Evolutionary conservation across 208 protist species (phyloP).

Genomic region (Novymonas esmeraldas): DNA sequence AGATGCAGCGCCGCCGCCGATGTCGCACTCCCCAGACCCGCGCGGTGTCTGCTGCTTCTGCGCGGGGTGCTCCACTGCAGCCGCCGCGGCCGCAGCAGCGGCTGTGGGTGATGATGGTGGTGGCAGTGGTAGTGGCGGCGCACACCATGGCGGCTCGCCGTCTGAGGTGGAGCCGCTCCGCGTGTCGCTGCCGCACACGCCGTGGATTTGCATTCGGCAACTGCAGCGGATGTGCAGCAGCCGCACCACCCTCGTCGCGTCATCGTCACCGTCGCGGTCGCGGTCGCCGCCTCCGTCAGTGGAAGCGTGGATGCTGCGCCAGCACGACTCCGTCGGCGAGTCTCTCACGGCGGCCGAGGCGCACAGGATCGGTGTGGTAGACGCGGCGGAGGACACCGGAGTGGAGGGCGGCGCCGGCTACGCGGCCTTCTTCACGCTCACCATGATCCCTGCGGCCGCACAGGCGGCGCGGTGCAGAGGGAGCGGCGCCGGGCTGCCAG

Average conservation of each 20-base stretch:
- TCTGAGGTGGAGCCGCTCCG: too few relatives aligned
- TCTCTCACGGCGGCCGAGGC: conserved; percentile 18
- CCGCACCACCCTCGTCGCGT: neutral
- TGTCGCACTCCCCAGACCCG: too few relatives aligned
- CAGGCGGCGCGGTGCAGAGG: neutral
- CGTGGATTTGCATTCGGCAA: conserved; percentile 26
- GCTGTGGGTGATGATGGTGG: too few relatives aligned
- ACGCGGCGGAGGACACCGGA: neutral
- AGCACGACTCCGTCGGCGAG: neutral
- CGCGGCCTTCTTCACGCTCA: conserved; percentile 29
- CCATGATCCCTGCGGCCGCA: conserved; percentile 13
- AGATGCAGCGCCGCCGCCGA: too few relatives aligned
- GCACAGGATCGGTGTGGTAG: neutral
- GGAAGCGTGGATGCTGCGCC: conserved; percentile 30
- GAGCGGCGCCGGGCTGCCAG: too few relatives aligned
- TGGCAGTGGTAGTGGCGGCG: too few relatives aligned
- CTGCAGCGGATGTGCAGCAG: conserved; percentile 26
- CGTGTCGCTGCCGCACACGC: neutral
- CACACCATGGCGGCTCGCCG: too few relatives aligned
- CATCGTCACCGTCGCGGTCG: neutral
- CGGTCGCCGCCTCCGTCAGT: neutral
- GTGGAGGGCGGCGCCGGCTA: conserved; percentile 18
- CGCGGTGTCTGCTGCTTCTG: too few relatives aligned
- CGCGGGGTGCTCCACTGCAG: too few relatives aligned
- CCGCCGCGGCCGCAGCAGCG: too few relatives aligned